Conservation (phyloP, 164 flowering plant species). For the Cinnamomum chago region DNA sequence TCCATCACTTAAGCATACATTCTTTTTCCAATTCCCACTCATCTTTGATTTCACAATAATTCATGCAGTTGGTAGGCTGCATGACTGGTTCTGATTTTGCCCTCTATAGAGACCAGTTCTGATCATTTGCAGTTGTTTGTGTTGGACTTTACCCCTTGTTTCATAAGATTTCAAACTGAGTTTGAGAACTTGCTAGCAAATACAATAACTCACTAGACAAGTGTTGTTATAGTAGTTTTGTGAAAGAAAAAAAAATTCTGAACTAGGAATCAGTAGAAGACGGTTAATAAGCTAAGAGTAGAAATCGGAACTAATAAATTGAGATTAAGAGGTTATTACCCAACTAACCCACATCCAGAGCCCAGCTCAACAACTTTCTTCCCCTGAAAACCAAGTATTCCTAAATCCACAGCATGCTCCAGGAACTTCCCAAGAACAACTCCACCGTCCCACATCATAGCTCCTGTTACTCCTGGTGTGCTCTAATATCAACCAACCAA, state of each 20-base stretch:
- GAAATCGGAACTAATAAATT: neutral
- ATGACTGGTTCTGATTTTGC: too few relatives aligned
- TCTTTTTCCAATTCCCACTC: too few relatives aligned
- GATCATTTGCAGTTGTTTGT: too few relatives aligned
- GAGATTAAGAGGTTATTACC: constrained; percentile 43
- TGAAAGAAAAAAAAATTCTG: too few relatives aligned
- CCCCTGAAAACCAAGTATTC: constrained; percentile 48
- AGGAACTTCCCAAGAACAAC: constrained; percentile 76
- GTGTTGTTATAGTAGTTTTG: neutral
- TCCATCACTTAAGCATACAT: too few relatives aligned
- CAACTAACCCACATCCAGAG: constrained; percentile 88
- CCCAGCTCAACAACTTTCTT: constrained; percentile 85
- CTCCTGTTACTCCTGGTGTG: constrained; percentile 84
- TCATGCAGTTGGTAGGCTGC: too few relatives aligned
- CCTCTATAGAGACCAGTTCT: neutral
- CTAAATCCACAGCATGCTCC: constrained; percentile 75
- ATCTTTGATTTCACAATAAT: too few relatives aligned
- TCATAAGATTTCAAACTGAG: too few relatives aligned
- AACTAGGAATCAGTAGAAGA: neutral
- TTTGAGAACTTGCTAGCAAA: too few relatives aligned
- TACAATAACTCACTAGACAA: too few relatives aligned
- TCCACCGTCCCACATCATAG: constrained; percentile 97
- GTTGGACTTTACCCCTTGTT: neutral
- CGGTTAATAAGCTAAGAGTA: too few relatives aligned
- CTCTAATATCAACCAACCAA: constrained; percentile 22